Conservation (phyloP, 2,329 filamentous ascomycete species). For the Endocalyx cinctus region DNA sequence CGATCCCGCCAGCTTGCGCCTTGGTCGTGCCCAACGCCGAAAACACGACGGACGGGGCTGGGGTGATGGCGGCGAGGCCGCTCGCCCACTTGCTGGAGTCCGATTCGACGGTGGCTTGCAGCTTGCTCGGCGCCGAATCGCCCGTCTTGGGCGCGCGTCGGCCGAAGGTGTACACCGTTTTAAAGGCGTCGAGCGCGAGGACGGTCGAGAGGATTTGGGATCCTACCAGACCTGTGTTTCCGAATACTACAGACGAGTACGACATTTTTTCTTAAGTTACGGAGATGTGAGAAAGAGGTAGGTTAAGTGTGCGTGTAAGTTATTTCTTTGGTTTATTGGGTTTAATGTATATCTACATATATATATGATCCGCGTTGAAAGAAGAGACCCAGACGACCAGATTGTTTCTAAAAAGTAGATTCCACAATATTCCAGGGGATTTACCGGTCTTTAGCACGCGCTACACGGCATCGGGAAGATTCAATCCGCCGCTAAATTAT, state of each 20-base stretch:
- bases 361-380: too few species aligned
- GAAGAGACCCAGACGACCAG: too few species aligned
- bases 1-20: constrained; percentile 67
- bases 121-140: constrained; percentile 52
- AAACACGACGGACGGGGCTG: constrained; percentile 62
- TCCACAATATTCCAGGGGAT: too few species aligned
- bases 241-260: constrained; percentile 52
- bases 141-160: constrained; percentile 60
- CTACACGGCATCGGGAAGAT: too few species aligned
- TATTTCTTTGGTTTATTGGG: too few species aligned
- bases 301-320: too few species aligned
- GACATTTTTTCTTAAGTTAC: too few species aligned
- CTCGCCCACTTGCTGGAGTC: constrained; percentile 67
- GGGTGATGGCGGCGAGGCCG: constrained; percentile 50
- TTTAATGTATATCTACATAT: too few species aligned
- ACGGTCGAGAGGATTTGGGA: constrained; percentile 68
- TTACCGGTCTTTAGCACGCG: too few species aligned
- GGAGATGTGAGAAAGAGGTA: too few species aligned
- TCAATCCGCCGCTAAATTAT: too few species aligned
- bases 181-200: constrained; percentile 48
- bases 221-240: constrained; percentile 66
- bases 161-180: constrained; percentile 58
- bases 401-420: too few species aligned
- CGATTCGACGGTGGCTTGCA: constrained; percentile 60
- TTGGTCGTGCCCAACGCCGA: constrained; percentile 78